Evolutionary conservation across 2,329 filamentous ascomycete species (phyloP).

Genomic region (Epichloe hybrida): DNA sequence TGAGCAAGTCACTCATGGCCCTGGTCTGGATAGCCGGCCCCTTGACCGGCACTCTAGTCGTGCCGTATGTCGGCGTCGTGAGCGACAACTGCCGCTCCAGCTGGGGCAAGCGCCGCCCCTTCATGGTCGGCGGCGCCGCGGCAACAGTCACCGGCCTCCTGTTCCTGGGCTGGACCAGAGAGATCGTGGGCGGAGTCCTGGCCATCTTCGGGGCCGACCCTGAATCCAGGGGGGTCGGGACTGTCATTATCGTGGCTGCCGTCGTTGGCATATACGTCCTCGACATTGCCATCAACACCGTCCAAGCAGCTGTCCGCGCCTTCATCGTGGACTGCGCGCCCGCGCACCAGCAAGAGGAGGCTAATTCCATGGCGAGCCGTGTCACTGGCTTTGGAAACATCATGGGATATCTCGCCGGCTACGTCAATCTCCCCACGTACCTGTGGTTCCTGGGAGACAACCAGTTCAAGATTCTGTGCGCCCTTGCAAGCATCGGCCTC

Average conservation of each 20-base stretch:
- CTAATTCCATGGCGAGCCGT: slow-evolving; percentile 88
- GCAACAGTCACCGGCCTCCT: slow-evolving; percentile 59
- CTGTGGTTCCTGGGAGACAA: slow-evolving; percentile 72
- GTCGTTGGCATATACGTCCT: slow-evolving; percentile 80
- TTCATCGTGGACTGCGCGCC: slow-evolving; percentile 92
- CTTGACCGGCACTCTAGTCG: slow-evolving; percentile 63
- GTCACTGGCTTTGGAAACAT: slow-evolving; percentile 84
- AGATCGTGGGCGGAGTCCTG: slow-evolving; percentile 55
- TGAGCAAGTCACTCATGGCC: slow-evolving; percentile 72
- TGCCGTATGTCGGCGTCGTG: slow-evolving; percentile 70
- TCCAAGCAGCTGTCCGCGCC: slow-evolving; percentile 81
- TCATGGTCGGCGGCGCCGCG: slow-evolving; percentile 57
- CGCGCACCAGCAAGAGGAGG: slow-evolving; percentile 81
- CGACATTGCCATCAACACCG: slow-evolving; percentile 93
- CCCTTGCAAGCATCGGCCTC: slow-evolving; percentile 67
- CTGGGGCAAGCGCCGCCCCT: slow-evolving; percentile 71
- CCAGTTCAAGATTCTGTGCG: slow-evolving; percentile 87
- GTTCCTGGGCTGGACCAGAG: slow-evolving; percentile 59
- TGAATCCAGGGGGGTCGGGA: slow-evolving; percentile 51
- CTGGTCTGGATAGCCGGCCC: slow-evolving; percentile 78
- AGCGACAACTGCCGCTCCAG: slow-evolving; percentile 63
- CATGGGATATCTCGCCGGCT: slow-evolving; percentile 76
- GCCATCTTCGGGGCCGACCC: slow-evolving; percentile 56
- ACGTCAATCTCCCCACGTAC: slow-evolving; percentile 60
- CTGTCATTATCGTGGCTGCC: slow-evolving; percentile 59